These are phyloP conservation scores for Aspergillus sclerotialis DNA, from an alignment of 2,329 filamentous ascomycete species.

Conservation along the genomic window DNA sequence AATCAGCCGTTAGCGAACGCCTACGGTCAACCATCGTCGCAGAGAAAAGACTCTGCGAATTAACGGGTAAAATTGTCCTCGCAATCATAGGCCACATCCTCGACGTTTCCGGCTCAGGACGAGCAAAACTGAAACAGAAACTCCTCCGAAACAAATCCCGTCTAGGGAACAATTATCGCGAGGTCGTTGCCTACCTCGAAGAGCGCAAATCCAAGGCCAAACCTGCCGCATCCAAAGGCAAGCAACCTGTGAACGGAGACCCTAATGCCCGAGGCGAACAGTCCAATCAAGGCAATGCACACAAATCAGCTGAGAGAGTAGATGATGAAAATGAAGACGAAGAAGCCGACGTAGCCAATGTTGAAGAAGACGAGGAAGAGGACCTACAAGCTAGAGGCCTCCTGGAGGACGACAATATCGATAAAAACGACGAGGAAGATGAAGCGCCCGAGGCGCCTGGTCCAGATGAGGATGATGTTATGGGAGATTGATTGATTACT, in stretches of 20 bases:
- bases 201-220: slow-evolving; percentile 45
- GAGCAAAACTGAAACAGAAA: slow-evolving; percentile 60
- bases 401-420: slow-evolving; percentile 40
- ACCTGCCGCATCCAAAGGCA: slow-evolving; percentile 25
- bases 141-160: slow-evolving; percentile 72
- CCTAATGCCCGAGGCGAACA: slow-evolving; percentile 11
- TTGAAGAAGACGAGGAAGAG: slow-evolving; percentile 37
- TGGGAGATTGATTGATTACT: slow-evolving; percentile 37
- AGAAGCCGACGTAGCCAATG: slow-evolving; percentile 16
- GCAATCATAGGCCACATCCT: slow-evolving; percentile 69
- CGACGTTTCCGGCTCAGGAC: slow-evolving; percentile 54
- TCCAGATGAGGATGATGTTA: slow-evolving; percentile 35
- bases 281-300: slow-evolving; percentile 14
- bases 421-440: slow-evolving; percentile 22
- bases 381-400: slow-evolving; percentile 30
- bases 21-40: slow-evolving; percentile 63
- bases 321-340: slow-evolving; percentile 37
- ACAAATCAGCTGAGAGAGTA: slow-evolving; percentile 36
- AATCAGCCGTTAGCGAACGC: slow-evolving; percentile 43
- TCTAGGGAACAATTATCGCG: slow-evolving; percentile 78
- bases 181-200: slow-evolving; percentile 75
- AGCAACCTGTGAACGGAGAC: slow-evolving; percentile 15
- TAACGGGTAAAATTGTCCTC: slow-evolving; percentile 78
- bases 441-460: slow-evolving; percentile 19
- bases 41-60: slow-evolving; percentile 78